Conservation (phyloP, 164 flowering plant species). For the Tetracentron sinense region DNA sequence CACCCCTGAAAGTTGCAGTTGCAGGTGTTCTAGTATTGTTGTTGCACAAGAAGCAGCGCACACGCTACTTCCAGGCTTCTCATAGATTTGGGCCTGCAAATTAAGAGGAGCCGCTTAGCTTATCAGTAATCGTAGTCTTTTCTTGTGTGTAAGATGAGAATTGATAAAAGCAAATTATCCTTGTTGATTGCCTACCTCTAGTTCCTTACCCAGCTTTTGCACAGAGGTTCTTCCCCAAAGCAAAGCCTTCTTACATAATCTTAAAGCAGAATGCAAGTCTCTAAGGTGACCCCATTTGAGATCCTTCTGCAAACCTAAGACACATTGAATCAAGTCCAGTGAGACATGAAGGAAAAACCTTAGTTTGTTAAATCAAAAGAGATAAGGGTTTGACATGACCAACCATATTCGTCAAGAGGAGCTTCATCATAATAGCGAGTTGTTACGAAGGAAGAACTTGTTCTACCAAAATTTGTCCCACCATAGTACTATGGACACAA, state of each 20-base stretch:
- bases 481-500: conserved; percentile 56
- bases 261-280: conserved; percentile 76
- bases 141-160: not conserved
- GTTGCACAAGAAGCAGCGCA: conserved; percentile 86
- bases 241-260: conserved; percentile 64
- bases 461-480: conserved; percentile 77
- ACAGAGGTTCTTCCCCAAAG: conserved; percentile 43
- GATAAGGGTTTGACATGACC: not conserved
- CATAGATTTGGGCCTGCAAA: conserved; percentile 45
- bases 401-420: conserved; percentile 82
- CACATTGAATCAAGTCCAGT: not conserved
- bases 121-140: not conserved
- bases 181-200: conserved; percentile 41
- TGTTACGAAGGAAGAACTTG: conserved; percentile 51
- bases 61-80: conserved; percentile 31
- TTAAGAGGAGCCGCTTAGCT: not conserved
- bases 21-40: conserved; percentile 30
- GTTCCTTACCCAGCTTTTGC: conserved; percentile 23
- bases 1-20: conserved; percentile 52
- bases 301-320: conserved; percentile 58
- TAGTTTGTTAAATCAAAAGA: not conserved
- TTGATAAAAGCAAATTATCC: no score
- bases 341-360: not conserved
- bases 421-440: conserved; percentile 88
- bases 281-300: conserved; percentile 86